A percentile compares a stretch with the other conserved stretches of the same genome.
Evolutionary conservation across 148 eudicot species (phyloP).

Genomic region (Bassia scoparia): DNA sequence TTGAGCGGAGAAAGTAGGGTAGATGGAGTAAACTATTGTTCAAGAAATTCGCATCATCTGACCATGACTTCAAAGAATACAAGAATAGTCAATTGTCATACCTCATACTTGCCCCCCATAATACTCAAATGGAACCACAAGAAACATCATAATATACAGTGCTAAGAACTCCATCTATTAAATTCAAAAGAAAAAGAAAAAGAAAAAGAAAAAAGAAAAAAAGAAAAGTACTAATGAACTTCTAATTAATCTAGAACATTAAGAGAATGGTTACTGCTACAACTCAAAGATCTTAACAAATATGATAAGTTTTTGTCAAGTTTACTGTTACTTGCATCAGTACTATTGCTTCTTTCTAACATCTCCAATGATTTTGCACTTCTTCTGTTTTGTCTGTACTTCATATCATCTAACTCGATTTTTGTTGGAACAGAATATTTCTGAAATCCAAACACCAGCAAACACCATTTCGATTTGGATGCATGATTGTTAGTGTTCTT

Average conservation of each 20-base stretch:
- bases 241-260: conserved; percentile 23
- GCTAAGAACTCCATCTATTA: neutral
- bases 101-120: neutral
- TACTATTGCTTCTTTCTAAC: conserved; percentile 12
- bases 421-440: conserved; percentile 14
- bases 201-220: neutral
- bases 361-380: conserved; percentile 20
- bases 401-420: conserved; percentile 25
- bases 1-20: too few relatives aligned
- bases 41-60: neutral
- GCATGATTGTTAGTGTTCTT: neutral
- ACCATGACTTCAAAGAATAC: neutral
- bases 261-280: conserved; percentile 12
- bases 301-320: conserved; percentile 17
- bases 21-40: too few relatives aligned
- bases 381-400: conserved; percentile 23
- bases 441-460: conserved; percentile 25
- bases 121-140: neutral
- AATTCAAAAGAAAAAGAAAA: neutral
- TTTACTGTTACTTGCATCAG: conserved; percentile 8
- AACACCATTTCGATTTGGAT: conserved; percentile 23
- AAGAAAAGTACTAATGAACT: neutral
- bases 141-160: too few relatives aligned
- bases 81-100: neutral
- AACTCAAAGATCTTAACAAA: conserved; percentile 29